Evolutionary conservation across 2,329 filamentous ascomycete genomes (phyloP).

Genomic region (Parastagonospora nodorum): DNA sequence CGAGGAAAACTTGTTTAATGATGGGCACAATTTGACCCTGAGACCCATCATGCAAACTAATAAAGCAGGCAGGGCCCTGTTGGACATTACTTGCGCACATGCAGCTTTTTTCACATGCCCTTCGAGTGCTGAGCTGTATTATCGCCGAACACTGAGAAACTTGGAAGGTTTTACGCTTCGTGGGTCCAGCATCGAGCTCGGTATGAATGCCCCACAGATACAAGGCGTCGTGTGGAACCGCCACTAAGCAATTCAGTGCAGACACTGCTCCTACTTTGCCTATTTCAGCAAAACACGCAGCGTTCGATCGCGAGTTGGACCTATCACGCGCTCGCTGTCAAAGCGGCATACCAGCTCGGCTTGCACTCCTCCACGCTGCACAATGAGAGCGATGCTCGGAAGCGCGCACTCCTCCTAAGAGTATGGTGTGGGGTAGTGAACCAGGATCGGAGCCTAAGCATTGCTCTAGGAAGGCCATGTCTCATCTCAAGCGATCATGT

Average conservation of each 20-base stretch:
- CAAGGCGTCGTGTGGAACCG: not conserved
- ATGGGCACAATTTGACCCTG: not conserved
- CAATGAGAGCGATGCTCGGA: not conserved
- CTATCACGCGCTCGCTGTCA: not conserved
- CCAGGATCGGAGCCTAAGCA: not conserved
- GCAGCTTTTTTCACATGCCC: not conserved
- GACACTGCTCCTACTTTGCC: not conserved
- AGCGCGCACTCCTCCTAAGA: not conserved
- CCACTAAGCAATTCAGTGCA: not conserved
- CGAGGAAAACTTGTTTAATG: not conserved
- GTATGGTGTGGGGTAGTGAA: not conserved
- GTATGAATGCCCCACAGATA: not conserved
- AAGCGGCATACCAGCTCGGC: not conserved
- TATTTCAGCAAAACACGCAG: not conserved
- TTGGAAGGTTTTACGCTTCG: not conserved
- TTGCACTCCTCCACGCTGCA: not conserved
- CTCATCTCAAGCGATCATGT: not conserved
- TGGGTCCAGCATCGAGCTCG: not conserved
- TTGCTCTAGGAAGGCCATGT: not conserved
- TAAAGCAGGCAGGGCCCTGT: not conserved
- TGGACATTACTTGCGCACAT: not conserved
- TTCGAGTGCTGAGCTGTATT: not conserved
- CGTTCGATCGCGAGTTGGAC: not conserved
- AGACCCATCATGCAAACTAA: not conserved
- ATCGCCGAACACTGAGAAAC: not conserved